Conservation (phyloP, 352 stramenopile genomes). For the Elongisporangium undulatum region DNA sequence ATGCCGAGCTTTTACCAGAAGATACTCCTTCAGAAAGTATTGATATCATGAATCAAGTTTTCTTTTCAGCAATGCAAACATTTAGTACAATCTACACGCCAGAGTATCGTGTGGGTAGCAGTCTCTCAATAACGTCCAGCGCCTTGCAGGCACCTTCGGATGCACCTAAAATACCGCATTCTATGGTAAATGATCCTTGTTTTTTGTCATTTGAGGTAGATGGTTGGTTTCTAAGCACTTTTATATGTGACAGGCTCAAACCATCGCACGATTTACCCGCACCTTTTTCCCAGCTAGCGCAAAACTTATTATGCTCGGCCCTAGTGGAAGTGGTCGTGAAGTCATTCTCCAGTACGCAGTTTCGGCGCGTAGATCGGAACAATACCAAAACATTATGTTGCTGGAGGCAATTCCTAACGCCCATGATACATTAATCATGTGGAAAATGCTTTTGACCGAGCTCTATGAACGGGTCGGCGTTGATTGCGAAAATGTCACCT, state of each 20-base stretch:
- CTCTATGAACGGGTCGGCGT: conserved; percentile 55
- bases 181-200: conserved; percentile 23
- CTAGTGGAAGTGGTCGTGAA: conserved; percentile 22
- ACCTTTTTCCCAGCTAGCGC: conserved; percentile 29
- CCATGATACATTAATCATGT: conserved; percentile 12
- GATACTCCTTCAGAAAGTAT: conserved; percentile 1
- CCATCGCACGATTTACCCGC: conserved; percentile 34
- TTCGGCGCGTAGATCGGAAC: conserved; percentile 7
- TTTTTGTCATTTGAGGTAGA: not conserved
- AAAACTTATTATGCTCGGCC: conserved; percentile 30
- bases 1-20: conserved; percentile 32
- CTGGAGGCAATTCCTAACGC: not conserved
- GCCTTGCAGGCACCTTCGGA: not conserved
- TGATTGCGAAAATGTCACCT: conserved; percentile 43
- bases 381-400: conserved; percentile 14
- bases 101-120: not conserved
- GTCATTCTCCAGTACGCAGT: conserved; percentile 37
- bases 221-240: conserved; percentile 1
- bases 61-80: not conserved
- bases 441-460: conserved; percentile 35
- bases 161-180: conserved; percentile 14
- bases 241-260: conserved; percentile 17
- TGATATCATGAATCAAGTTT: not conserved
- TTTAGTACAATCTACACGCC: not conserved
- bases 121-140: not conserved